Evolutionary conservation across 2,329 filamentous ascomycete genomes (phyloP), one percentile per base, ranked within the genome.

Genomic region (Mycosphaerella sp.): DNA sequence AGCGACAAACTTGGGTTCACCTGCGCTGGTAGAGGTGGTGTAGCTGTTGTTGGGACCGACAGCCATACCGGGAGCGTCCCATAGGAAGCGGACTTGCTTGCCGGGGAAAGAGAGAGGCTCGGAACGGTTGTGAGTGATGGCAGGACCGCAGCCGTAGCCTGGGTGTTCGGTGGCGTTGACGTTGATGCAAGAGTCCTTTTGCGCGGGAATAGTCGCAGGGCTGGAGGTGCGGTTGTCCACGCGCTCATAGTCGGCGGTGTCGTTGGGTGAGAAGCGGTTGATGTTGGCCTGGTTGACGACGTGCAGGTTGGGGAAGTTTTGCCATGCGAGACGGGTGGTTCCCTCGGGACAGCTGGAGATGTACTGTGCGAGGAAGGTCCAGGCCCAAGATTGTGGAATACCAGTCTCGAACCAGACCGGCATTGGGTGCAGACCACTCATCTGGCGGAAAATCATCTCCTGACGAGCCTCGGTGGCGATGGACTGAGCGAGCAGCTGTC

Each of bases 1-100:
- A 0, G 82, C 80, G 0, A 88, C 87, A 60, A 79, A 95, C 54
- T 74, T 71, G 0, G 89, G 85, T 3, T 69, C 62, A 1, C 76
- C 77, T 0, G 84, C 86, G 14, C 65, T 61, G 0, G 78, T 76
- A 0, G 76, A 69, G 0, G 89, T 92, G 46, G 89, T 73, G 67
- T 95, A 95, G 66, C 82, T 87, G 73, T 89, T 89, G 70, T 95
- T 92, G 0, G 89, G 89, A 0, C 89, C 89, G 2, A 92, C 78
- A 0, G 78, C 63, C 61, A 80, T 71, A 0, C 87, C 87, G 0
- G 87, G 85, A 0, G 67, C 71, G 26, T 93, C 87, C 88, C 88
- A 95, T 42, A 77, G 68, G 6, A 95, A 72, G 65, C 81, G 82
- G 2, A 95, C 82, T 62, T 83, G 73, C 23, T 85, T 85, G 0